These are phyloP conservation scores for Colletotrichum salicis DNA, from an alignment of 2,329 filamentous ascomycete genomes.

Conservation along the genomic window DNA sequence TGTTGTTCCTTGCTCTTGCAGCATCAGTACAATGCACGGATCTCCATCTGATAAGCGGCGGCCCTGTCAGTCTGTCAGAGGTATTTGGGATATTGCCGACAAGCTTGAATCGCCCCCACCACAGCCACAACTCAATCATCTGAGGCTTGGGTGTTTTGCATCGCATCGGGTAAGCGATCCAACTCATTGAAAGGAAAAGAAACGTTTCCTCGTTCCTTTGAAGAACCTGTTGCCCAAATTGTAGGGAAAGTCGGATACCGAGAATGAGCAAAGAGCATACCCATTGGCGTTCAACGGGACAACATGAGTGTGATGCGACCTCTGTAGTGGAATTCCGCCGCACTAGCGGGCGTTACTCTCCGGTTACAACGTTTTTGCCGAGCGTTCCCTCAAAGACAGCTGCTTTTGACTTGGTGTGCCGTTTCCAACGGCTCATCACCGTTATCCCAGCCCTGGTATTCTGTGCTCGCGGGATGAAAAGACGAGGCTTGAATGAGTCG, in stretches of 20 bases:
- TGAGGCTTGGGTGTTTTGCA: not conserved
- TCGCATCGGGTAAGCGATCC: not conserved
- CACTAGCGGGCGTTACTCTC: constrained; percentile 12
- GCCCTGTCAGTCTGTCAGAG: not conserved
- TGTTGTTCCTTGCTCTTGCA: constrained; percentile 2
- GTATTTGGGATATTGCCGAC: not conserved
- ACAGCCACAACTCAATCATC: not conserved
- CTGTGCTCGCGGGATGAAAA: not conserved
- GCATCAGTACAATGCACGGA: not conserved
- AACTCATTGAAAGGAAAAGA: not conserved
- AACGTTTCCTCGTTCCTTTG: not conserved
- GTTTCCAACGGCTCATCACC: not conserved
- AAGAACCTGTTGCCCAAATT: not conserved
- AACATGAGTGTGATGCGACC: not conserved
- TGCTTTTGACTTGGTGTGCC: not conserved
- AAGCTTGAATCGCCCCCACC: not conserved
- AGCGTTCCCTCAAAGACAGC: not conserved
- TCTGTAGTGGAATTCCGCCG: constrained; percentile 27
- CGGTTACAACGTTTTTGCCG: constrained; percentile 17
- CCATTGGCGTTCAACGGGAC: not conserved
- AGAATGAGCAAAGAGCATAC: not conserved
- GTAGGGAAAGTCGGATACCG: not conserved
- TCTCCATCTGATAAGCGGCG: constrained; percentile 25
- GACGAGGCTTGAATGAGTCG: not conserved
- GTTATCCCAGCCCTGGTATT: not conserved